Conservation (phyloP, 305 asterid species). For the Andrographis paniculata region DNA sequence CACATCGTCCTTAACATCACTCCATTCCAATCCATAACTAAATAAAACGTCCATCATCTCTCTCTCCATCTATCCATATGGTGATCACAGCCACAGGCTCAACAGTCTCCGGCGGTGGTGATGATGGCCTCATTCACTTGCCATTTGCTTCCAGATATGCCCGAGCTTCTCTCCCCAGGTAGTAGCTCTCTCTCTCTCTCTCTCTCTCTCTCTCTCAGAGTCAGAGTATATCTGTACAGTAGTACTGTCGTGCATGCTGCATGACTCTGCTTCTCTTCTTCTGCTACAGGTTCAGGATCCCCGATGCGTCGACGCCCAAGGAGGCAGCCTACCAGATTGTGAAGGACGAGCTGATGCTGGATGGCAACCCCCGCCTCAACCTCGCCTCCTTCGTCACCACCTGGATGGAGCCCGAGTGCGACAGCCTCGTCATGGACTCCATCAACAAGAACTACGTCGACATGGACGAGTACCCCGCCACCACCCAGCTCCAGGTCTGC, state of each 20-base stretch:
- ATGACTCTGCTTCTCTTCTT: neutral
- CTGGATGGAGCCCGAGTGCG: constrained; percentile 62
- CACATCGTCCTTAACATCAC: too few species aligned
- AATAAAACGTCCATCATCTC: too few species aligned
- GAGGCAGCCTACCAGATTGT: constrained; percentile 55
- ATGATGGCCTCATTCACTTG: constrained; percentile 11
- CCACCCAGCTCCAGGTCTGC: constrained; percentile 54
- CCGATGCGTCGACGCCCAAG: constrained; percentile 37
- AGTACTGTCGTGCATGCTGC: too few species aligned
- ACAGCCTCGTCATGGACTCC: constrained; percentile 38
- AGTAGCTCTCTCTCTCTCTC: too few species aligned
- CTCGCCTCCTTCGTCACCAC: constrained; percentile 51
- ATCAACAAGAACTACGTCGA: constrained; percentile 46
- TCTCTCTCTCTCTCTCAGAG: too few species aligned
- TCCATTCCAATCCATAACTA: too few species aligned
- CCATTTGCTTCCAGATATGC: constrained; percentile 53
- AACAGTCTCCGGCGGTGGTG: constrained; percentile 17
- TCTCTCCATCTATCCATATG: too few species aligned
- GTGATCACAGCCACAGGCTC: constrained; percentile 27
- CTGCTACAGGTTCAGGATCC: constrained; percentile 37
- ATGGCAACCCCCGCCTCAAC: constrained; percentile 53
- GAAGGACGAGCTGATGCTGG: constrained; percentile 50
- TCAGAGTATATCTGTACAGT: too few species aligned
- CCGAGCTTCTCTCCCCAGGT: constrained; percentile 36
- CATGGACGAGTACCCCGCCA: constrained; percentile 56